A percentile compares a stretch with the other conserved stretches of the same genome.
These are phyloP conservation scores for Schizophyllum amplum DNA, from an alignment of 1,284 basidiomycete species.

Conservation along the genomic window DNA sequence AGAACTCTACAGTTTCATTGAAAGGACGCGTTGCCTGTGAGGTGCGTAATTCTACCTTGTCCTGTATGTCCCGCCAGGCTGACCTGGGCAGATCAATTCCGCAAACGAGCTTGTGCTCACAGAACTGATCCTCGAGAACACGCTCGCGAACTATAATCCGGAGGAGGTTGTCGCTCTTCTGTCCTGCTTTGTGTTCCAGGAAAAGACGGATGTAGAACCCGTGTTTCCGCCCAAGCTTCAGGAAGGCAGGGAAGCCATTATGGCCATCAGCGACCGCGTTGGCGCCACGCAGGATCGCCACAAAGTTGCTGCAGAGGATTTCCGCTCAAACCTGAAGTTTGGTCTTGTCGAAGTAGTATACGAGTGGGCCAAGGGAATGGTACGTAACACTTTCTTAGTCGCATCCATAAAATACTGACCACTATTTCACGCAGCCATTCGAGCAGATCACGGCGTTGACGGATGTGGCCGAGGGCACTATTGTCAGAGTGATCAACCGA, in stretches of 20 bases:
- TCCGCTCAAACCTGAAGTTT: constrained; percentile 71
- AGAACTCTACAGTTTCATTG: constrained; percentile 88
- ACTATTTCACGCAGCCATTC: constrained; percentile 62
- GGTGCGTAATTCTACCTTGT: constrained; percentile 31
- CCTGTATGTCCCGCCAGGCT: constrained; percentile 1
- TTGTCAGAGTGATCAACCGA: constrained; percentile 93
- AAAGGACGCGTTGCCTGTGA: constrained; percentile 99
- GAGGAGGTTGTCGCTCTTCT: constrained; percentile 97
- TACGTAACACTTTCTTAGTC: constrained; percentile 27
- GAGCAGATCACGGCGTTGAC: constrained; percentile 90
- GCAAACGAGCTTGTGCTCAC: constrained; percentile 94
- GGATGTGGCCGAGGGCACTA: constrained; percentile 94
- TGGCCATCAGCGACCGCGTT: constrained; percentile 79
- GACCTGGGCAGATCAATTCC: constrained; percentile 79
- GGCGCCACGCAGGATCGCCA: constrained; percentile 72
- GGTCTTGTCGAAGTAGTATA: constrained; percentile 95
- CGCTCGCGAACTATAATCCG: constrained; percentile 82
- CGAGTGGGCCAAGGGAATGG: constrained; percentile 98
- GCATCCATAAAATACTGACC: constrained; percentile 1
- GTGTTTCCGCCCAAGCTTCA: constrained; percentile 70
- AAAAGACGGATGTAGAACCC: constrained; percentile 89
- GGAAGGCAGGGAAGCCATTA: constrained; percentile 73
- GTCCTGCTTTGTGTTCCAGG: constrained; percentile 95
- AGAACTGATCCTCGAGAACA: constrained; percentile 95
- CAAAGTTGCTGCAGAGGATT: constrained; percentile 75